A percentile compares a stretch with the other conserved stretches of the same genome.
These are phyloP conservation scores for Alnus glutinosa DNA, from an alignment of 306 rosid species.

Conservation along the genomic window DNA sequence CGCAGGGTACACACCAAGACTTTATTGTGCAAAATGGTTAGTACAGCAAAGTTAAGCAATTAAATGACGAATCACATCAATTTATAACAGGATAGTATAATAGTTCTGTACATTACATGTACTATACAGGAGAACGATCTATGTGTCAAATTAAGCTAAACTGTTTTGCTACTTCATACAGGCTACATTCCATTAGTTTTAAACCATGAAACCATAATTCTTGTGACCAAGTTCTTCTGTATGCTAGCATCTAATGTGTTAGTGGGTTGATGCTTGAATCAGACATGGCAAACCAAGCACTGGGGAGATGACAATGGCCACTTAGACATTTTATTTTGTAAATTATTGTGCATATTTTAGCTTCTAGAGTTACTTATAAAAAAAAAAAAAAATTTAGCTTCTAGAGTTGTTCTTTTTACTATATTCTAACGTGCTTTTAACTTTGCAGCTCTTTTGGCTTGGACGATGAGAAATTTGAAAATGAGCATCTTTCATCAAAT, in stretches of 20 bases:
- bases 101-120: no score
- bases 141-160: neutral
- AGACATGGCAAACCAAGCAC: neutral
- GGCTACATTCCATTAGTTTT: neutral
- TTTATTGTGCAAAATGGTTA: neutral
- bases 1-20: no score
- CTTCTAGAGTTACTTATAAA: neutral
- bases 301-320: neutral
- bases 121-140: no score
- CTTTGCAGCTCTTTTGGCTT: conserved; percentile 70
- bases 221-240: neutral
- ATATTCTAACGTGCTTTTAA: conserved; percentile 21
- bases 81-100: neutral
- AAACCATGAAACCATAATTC: neutral
- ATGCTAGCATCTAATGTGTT: neutral
- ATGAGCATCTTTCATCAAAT: conserved; percentile 77
- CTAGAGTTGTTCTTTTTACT: conserved; percentile 17
- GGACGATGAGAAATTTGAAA: conserved; percentile 89
- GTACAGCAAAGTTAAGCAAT: neutral
- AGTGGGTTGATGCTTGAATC: no score
- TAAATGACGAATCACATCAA: neutral
- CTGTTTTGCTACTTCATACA: neutral
- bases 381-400: neutral
- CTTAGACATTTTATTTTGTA: conserved; percentile 9
- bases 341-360: conserved; percentile 12